phyloP scores from a whole-genome alignment of 148 eudicot genomes.

The Camellia japonica region DNA sequence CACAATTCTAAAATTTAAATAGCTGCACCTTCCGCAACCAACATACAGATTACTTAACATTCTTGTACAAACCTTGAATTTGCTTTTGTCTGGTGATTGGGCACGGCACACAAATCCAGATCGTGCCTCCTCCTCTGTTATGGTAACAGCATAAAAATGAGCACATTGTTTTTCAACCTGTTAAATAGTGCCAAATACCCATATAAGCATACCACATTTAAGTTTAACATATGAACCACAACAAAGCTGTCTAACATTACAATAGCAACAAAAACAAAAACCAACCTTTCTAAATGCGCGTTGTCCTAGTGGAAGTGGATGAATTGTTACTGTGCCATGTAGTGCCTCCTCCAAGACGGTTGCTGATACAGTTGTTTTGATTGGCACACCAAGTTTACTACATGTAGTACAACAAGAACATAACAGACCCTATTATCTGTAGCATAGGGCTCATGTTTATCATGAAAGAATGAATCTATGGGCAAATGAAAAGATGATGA shows the following conservation, averaged over 20 bases:
- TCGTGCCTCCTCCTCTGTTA: constrained; percentile 76
- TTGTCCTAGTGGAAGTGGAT: constrained; percentile 73
- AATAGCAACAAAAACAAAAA: background rate
- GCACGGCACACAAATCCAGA: constrained; percentile 87
- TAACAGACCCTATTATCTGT: constrained; percentile 9
- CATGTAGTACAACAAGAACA: constrained; percentile 12
- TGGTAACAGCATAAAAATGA: constrained; percentile 80
- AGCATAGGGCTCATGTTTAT: background rate
- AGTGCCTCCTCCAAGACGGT: constrained; percentile 92
- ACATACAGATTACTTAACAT: background rate
- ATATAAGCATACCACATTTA: background rate
- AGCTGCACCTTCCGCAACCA: background rate
- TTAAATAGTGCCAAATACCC: constrained; percentile 14
- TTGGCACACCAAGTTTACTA: constrained; percentile 97
- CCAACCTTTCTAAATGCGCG: constrained; percentile 71
- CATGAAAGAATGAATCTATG: background rate
- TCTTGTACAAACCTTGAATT: constrained; percentile 72
- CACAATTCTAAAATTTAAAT: background rate
- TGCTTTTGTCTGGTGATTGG: constrained; percentile 82
- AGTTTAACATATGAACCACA: background rate
- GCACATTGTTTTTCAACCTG: constrained; percentile 96
- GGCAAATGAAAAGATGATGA: background rate
- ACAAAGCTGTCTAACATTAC: no score
- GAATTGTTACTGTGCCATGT: constrained; percentile 62
- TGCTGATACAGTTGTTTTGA: constrained; percentile 96